Evolutionary conservation across 176 grass and related monocot species (phyloP).

Genomic region (Carex cristatella): DNA sequence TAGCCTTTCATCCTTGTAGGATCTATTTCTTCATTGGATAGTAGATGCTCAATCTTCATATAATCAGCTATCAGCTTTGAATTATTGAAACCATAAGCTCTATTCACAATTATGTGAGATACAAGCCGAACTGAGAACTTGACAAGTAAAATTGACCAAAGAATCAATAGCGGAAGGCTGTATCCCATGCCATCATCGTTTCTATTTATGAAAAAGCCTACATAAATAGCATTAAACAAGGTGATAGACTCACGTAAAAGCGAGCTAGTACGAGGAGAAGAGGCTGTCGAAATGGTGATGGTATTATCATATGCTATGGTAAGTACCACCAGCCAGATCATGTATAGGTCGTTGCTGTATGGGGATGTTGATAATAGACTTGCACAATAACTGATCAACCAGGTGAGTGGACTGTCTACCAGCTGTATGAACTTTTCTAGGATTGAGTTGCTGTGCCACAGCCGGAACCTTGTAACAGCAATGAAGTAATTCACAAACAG

Average conservation of each 20-base stretch:
- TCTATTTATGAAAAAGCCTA: background rate
- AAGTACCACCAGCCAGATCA: slow-evolving; percentile 11
- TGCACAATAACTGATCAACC: background rate
- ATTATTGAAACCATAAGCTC: slow-evolving; percentile 22
- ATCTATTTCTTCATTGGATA: background rate
- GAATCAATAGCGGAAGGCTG: slow-evolving; percentile 19
- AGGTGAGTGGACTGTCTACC: background rate
- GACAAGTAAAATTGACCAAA: slow-evolving; percentile 32
- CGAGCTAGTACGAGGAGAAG: background rate
- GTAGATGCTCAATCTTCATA: slow-evolving; percentile 31
- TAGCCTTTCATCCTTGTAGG: background rate
- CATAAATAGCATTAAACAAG: background rate
- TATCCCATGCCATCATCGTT: background rate
- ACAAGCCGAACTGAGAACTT: slow-evolving; percentile 31
- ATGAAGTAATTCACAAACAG: background rate
- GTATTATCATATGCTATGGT: background rate
- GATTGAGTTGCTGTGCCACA: slow-evolving; percentile 8
- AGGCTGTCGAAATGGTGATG: background rate
- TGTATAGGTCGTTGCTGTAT: background rate
- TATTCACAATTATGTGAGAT: slow-evolving; percentile 9
- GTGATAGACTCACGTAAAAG: background rate
- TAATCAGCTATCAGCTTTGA: slow-evolving; percentile 28
- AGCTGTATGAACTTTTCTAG: background rate
- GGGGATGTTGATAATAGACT: background rate
- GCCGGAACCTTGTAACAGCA: background rate